Evolutionary conservation across 805 yeast species (phyloP), one percentile per base, ranked within the genome.

Genomic region (Candida sphagnicola): DNA sequence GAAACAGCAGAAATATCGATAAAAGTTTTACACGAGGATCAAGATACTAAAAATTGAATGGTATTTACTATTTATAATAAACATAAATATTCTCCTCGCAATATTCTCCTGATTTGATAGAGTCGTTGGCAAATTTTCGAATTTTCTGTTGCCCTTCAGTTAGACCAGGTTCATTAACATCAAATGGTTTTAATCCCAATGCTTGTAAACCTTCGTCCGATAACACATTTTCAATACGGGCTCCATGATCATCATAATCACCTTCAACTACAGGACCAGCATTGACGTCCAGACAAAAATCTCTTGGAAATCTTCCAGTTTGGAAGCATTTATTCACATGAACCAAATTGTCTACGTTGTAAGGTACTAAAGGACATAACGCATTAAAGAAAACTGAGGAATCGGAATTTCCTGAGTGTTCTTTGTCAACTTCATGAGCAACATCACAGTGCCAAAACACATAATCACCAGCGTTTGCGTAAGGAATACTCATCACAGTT

Each of bases 361-460:
- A 40, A 2, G 45, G 48, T 33, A 53, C 44, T 38, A 66, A 46
- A 1, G 75, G 74, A 12, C 55, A 51, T 2, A 60, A 54, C 2
- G 70, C 67, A 38, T 58, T 54, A 44, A 59, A 70, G 41, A 67
- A 43, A 4, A 69, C 75, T 6, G 65, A 52, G 3, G 75, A 65
- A 41, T 65, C 66, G 6, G 37, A 24, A 2, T 26, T 25, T 5
- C 73, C 72, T 5, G 38, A 39, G 41, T 65, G 71, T 4, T 46
- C 56, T 14, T 51, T 42, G 37, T 70, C 74, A 18, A 70, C 72
- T 10, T 63, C 62, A 44, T 70, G 75, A 12, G 61, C 56, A 18
- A 57, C 37, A 43, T 69, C 75, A 38, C 65, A 56, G 39, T 70
- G 75, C 74, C 74, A 70, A 37, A 62, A 59, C 1, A 70, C 70